phyloP scores from a whole-genome alignment of 2,329 filamentous ascomycete species.

The Aurifilum marmelostoma region DNA sequence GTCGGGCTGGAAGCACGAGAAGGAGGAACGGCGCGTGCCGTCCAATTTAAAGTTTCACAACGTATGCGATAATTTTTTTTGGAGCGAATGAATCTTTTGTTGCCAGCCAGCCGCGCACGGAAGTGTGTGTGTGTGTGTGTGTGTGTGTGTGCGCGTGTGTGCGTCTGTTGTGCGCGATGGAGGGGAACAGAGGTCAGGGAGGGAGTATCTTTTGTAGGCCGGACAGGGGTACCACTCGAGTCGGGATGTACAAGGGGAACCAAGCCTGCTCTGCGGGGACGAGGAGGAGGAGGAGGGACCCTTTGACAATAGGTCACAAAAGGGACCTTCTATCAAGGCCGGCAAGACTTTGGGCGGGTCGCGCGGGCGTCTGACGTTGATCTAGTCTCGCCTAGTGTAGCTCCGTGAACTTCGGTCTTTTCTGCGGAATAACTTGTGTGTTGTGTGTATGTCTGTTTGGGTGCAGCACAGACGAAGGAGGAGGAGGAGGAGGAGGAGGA shows the following conservation, averaged over 20 bases:
- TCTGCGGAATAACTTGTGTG: constrained; percentile 8
- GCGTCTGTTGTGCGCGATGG: too few relatives aligned
- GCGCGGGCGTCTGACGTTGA: constrained; percentile 2
- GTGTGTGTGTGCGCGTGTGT: too few relatives aligned
- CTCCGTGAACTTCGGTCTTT: constrained; percentile 6
- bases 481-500: too few relatives aligned
- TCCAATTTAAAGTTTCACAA: constrained; percentile 12
- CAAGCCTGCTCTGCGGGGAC: neutral
- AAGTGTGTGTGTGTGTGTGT: too few relatives aligned
- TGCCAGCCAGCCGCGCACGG: constrained; percentile 4
- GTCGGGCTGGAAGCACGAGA: constrained; percentile 6
- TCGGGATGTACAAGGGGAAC: neutral
- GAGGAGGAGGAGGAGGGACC: too few relatives aligned
- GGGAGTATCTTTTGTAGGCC: neutral
- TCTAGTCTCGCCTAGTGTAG: constrained; percentile 10
- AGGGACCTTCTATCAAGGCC: constrained; percentile 4
- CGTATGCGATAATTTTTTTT: constrained; percentile 12
- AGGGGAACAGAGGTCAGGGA: neutral
- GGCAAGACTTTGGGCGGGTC: neutral
- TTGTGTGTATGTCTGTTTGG: neutral
- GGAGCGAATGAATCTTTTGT: neutral
- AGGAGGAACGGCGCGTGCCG: constrained; percentile 10
- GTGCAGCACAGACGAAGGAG: neutral
- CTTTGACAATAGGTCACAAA: neutral
- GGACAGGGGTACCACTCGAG: neutral